Evolutionary conservation across 2,329 filamentous ascomycete species (phyloP), one percentile per base, ranked within the genome.

Genomic region (Xylariaceae sp.): DNA sequence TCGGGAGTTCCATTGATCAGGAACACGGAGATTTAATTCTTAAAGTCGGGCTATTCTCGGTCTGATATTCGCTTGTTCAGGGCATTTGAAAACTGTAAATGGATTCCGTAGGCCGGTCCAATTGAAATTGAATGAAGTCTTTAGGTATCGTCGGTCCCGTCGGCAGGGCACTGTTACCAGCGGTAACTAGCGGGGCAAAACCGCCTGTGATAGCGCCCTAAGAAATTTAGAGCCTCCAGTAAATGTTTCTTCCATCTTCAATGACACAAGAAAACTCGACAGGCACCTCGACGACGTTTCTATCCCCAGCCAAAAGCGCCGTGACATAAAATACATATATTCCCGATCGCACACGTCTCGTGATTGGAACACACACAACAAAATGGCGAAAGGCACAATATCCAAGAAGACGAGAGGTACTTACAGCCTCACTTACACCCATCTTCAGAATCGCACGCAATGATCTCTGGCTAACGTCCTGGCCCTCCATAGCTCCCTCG

Each of bases 401-500:
- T 55, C 70, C 37, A 73, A 72, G 51, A 74, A 72, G 63, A 67
- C 59, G 54, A 73, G 67, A 62, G 69, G 72, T 64, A 60, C 52
- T 15, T 42, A 13, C 49, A 13, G 18, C 18, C 49, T 34, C 13
- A n/a, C 49, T 34, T 7, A 30, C 23, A 30, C 4, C 23, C 23
- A 30, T 5, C 45, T 69, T 51, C 39, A 60, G 3, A 47, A 50
- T 8, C 11, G 11, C 11, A 1, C 6, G 39, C 10, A 44, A 49
- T 45, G 34, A 10, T 48, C 30, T 44, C 11, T 23, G 53, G 35
- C 60, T 58, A 13, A 61, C 52, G 3, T 4, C 30, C 15, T 23
- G 56, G 45, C 55, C 42, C 60, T 52, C 17, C 62, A 15, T 70
- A 89, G 86, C 77, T 57, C 78, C 79, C 45, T 89, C 88, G 3